Evolutionary conservation across 2,329 filamentous ascomycete genomes (phyloP).

Genomic region (Aspergillus felis): DNA sequence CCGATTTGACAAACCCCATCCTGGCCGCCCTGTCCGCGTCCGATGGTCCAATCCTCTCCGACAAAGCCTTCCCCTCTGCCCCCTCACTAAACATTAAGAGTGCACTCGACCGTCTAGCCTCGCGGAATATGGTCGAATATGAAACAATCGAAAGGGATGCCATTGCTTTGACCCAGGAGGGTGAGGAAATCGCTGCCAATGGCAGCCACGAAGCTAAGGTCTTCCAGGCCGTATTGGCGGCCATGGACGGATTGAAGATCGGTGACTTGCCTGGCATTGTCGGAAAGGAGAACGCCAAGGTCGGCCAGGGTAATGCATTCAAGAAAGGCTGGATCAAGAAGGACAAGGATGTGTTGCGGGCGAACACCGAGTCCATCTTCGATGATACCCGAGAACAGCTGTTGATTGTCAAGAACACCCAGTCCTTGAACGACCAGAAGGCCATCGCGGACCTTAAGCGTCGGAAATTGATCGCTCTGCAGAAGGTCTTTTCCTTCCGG

Average conservation of each 20-base stretch:
- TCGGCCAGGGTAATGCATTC: constrained; percentile 95
- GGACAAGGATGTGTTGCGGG: constrained; percentile 54
- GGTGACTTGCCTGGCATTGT: constrained; percentile 57
- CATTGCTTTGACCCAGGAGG: constrained; percentile 70
- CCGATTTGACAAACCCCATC: constrained; percentile 61
- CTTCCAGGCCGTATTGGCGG: constrained; percentile 67
- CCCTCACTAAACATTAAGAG: constrained; percentile 73
- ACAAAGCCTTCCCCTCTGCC: constrained; percentile 64
- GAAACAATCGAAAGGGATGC: constrained; percentile 78
- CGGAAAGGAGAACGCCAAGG: constrained; percentile 48
- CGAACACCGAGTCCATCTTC: constrained; percentile 65
- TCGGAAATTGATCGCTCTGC: constrained; percentile 78
- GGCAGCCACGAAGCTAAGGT: constrained; percentile 81
- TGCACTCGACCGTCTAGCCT: constrained; percentile 78
- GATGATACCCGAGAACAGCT: constrained; percentile 77
- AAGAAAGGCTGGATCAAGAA: constrained; percentile 68
- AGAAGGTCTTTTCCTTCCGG: constrained; percentile 82
- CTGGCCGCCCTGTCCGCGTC: constrained; percentile 62
- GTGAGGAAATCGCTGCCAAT: constrained; percentile 65
- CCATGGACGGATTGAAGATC: constrained; percentile 77
- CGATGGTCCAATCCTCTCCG: constrained; percentile 61
- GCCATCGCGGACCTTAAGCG: constrained; percentile 79
- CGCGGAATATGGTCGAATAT: constrained; percentile 82
- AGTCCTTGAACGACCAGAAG: constrained; percentile 69
- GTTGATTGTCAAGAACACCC: constrained; percentile 65